phyloP scores from a whole-genome alignment of 139 green algal species.

The Nannochloris sp. region DNA sequence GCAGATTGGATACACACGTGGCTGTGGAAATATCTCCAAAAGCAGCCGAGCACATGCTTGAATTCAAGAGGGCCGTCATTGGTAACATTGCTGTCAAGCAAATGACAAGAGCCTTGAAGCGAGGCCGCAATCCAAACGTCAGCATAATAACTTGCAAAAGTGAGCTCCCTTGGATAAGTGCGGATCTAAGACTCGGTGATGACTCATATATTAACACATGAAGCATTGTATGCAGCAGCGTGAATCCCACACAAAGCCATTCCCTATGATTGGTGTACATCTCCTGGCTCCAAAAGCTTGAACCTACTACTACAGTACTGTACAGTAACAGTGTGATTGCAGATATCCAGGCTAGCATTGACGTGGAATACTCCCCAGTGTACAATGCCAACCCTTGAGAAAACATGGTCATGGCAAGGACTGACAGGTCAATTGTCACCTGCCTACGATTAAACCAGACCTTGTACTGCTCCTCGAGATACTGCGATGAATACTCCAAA shows the following conservation, averaged over 20 bases:
- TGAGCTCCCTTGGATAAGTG: conserved; percentile 18
- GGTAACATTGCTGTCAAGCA: conserved; percentile 5
- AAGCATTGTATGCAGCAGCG: conserved; percentile 15
- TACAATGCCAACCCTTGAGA: conserved; percentile 22
- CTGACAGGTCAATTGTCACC: conserved; percentile 21
- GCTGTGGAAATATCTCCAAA: conserved; percentile 2
- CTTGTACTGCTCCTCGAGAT: conserved; percentile 14
- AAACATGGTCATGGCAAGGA: conserved; percentile 21
- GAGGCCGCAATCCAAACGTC: conserved; percentile 17
- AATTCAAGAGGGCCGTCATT: conserved; percentile 7
- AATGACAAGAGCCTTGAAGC: conserved; percentile 6
- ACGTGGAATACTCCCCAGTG: conserved; percentile 10
- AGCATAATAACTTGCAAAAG: conserved; percentile 26
- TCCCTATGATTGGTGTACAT: conserved; percentile 12
- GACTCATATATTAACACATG: background rate
- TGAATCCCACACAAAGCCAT: conserved; percentile 14
- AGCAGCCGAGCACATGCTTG: conserved; percentile 12
- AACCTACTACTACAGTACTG: conserved; percentile 11
- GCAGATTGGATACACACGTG: conserved; percentile 5
- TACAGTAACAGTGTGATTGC: conserved; percentile 16
- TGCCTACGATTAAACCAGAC: conserved; percentile 10
- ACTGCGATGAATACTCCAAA: conserved; percentile 6
- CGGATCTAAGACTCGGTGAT: conserved; percentile 9
- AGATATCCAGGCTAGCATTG: conserved; percentile 2
- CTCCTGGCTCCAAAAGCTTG: conserved; percentile 9